Evolutionary conservation across 202 grass and related monocot genomes (phyloP), one percentile per base, ranked within the genome.

Genomic region (Carex arenaria): DNA sequence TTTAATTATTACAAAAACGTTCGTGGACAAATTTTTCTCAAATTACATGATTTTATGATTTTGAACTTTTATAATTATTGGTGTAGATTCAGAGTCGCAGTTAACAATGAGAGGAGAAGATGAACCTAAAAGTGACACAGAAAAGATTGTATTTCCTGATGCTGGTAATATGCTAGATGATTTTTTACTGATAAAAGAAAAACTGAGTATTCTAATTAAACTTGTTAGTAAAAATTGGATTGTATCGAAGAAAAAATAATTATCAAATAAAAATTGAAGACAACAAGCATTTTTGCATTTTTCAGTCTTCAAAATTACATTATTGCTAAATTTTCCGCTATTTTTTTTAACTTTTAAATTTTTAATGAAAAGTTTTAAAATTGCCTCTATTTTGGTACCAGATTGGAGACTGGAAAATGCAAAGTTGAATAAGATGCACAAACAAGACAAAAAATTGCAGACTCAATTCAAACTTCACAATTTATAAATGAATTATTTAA

Each of bases 91-190:
- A 17, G 77, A 63, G 28, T 23, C 56, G 7, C 77, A 63, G 15
- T 26, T 80, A 40, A 47, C 34, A 23, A 19, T 13, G 18, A 61
- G 10, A 80, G 56, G 56, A 80, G 78, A 80, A 13, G 54, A 22
- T 64, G 34, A 64, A 80, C 56, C 78, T 47, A 80, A 80, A 20
- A 43, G 12, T 13, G 78, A 64, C 4, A 54, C 79, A 52, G 79
- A 54, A 51, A 49, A 63, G 3, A 31, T 82, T 51, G 15, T 66
- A 31, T 45, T 82, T 60, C 5, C 31, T 36, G 62, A 82, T 34
- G 0, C 26, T 54, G 62, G 79, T 82, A 67, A 81, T 60, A 55
- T 75, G 13, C 43, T 74, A 66, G 26, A 64, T 78, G 67, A 10
- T 68, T 79, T 23, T 11, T 23, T 72, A 49, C 4, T 1, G 36